A percentile compares a stretch with the other conserved stretches of the same genome.
These are phyloP conservation scores for Rachicladosporium sp. DNA, from an alignment of 2,329 filamentous ascomycete genomes.

Conservation along the genomic window DNA sequence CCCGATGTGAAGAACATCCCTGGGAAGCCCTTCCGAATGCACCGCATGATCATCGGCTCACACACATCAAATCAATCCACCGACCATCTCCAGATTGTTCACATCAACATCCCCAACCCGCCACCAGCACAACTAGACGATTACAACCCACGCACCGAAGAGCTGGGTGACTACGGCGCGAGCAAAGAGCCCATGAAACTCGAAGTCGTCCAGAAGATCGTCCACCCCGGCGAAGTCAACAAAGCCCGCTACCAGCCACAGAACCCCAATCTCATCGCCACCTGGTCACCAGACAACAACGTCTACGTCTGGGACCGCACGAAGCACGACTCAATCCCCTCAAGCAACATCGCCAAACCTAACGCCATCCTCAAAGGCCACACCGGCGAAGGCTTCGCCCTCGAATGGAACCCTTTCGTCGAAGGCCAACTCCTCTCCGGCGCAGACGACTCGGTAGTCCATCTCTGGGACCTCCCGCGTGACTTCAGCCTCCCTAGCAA, in stretches of 20 bases:
- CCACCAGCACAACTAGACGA: constrained; percentile 61
- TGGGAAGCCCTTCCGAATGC: constrained; percentile 75
- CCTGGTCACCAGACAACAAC: constrained; percentile 74
- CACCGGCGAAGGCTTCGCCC: constrained; percentile 75
- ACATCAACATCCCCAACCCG: constrained; percentile 81
- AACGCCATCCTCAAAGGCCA: constrained; percentile 81
- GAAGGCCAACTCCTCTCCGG: constrained; percentile 77
- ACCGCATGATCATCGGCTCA: constrained; percentile 84
- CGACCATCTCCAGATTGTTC: constrained; percentile 91
- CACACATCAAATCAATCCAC: constrained; percentile 77
- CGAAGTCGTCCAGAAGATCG: constrained; percentile 87
- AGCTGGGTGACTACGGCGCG: constrained; percentile 86
- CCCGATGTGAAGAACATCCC: constrained; percentile 80
- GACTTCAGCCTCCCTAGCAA: constrained; percentile 59
- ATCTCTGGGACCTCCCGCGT: constrained; percentile 75
- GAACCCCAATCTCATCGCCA: constrained; percentile 93
- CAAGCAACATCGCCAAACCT: constrained; percentile 51
- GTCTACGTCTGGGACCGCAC: constrained; percentile 93
- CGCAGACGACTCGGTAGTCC: constrained; percentile 83
- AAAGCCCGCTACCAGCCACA: constrained; percentile 97
- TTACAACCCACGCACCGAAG: constrained; percentile 82
- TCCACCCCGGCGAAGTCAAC: constrained; percentile 94
- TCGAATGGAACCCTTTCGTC: constrained; percentile 81
- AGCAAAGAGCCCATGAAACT: constrained; percentile 70
- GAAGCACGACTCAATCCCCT: constrained; percentile 72